A percentile compares a stretch with the other conserved stretches of the same genome.
phyloP scores from a whole-genome alignment of 1,284 basidiomycete species.

The Coniferiporia sulphurascens region DNA sequence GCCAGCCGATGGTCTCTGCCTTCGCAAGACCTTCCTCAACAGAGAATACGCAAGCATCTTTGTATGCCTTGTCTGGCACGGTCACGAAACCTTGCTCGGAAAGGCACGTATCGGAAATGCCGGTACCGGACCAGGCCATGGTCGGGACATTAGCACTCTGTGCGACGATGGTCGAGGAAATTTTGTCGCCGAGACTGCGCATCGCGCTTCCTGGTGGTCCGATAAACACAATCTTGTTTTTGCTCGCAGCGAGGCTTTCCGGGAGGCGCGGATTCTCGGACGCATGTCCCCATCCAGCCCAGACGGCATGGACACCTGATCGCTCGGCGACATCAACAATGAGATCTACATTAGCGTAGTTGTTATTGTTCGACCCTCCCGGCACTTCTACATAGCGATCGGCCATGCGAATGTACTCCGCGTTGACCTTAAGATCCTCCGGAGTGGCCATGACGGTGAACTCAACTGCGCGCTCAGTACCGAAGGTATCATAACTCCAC shows the following conservation, averaged over 20 bases:
- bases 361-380: constrained; percentile 98
- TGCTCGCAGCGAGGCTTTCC: constrained; percentile 86
- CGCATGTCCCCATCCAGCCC: constrained; percentile 99
- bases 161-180: constrained; percentile 98
- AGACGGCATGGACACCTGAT: constrained; percentile 96
- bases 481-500: constrained; percentile 99
- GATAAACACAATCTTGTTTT: constrained; percentile 98
- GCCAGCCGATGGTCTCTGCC: constrained; percentile 91
- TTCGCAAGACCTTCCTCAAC: constrained; percentile 86
- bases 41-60: constrained; percentile 83
- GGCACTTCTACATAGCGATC: constrained; percentile 99
- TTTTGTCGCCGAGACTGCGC: constrained; percentile 99
- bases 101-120: constrained; percentile 85
- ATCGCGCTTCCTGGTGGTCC: constrained; percentile 98
- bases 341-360: constrained; percentile 99
- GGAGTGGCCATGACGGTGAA: constrained; percentile 99
- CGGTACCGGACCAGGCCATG: constrained; percentile 98
- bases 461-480: constrained; percentile 92
- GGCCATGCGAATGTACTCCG: constrained; percentile 99
- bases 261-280: constrained; percentile 99
- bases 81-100: constrained; percentile 90
- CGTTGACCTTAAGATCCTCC: constrained; percentile 97
- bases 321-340: constrained; percentile 99
- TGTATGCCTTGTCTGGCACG: constrained; percentile 90
- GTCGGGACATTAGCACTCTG: constrained; percentile 97